These are phyloP conservation scores for Chondrostereum purpureum DNA, from an alignment of 1,284 basidiomycete species.

Conservation along the genomic window DNA sequence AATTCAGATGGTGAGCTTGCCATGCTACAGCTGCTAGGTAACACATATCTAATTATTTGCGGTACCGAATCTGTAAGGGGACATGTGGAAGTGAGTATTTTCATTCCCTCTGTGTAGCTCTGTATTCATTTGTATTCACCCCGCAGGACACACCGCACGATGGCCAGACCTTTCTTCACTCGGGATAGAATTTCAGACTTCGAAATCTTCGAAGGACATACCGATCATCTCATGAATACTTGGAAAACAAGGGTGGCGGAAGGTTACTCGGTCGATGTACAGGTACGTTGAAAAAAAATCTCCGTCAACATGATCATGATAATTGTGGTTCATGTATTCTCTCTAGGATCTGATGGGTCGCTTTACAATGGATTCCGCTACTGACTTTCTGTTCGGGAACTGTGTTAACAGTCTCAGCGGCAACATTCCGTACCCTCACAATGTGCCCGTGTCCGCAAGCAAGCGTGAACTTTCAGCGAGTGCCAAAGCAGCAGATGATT, in stretches of 20 bases:
- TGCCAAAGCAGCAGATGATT: neutral
- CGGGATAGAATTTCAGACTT: neutral
- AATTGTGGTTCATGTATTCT: neutral
- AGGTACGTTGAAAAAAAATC: slow-evolving; percentile 23
- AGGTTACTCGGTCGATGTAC: slow-evolving; percentile 20
- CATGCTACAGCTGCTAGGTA: neutral
- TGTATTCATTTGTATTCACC: neutral
- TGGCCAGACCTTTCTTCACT: neutral
- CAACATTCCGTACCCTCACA: slow-evolving; percentile 27
- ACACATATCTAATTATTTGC: no score
- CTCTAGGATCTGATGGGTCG: slow-evolving; percentile 31
- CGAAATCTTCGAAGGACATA: neutral
- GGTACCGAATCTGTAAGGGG: no score
- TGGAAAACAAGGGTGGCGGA: neutral
- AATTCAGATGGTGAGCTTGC: neutral
- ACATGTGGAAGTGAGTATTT: slow-evolving; percentile 12
- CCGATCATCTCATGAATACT: neutral
- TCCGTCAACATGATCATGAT: neutral
- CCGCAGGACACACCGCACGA: slow-evolving; percentile 22
- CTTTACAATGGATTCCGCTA: slow-evolving; percentile 40
- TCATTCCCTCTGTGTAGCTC: neutral
- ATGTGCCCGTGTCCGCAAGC: slow-evolving; percentile 18
- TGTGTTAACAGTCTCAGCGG: slow-evolving; percentile 31
- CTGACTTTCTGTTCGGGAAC: slow-evolving; percentile 40
- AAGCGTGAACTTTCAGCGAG: neutral